Base-by-base conservation (phyloP, 1,284 basidiomycete genomes). In the Ceratobasidium sp. region DNA sequence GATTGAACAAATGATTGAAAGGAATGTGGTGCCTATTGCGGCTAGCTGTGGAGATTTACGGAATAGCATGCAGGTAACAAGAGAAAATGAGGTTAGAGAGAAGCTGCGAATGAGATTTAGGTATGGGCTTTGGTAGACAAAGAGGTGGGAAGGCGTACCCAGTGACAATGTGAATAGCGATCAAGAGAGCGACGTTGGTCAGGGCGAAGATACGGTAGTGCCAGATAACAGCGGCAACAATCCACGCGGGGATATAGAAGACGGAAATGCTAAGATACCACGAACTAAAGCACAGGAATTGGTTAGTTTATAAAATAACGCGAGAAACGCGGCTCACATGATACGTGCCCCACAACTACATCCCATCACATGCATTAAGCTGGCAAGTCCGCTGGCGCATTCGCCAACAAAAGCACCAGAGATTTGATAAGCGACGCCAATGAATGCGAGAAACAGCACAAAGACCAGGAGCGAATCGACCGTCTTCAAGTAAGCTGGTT, bases 281-380 rank as follows among this genome's bases (percentile, higher is more conserved):
- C 6, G 90, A 93, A 56, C 90, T 91, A 76, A 15, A 29, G 19
- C 17, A 37, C 13, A 17, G 7, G 43, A 17, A 15, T 29, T 19
- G 65, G 64, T 22, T 34, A 34, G 34, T 15, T 34, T 11, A 15
- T 13, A 8, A 19, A 11, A 22, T 6, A 59, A 25, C 22, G 7
- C 8, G 15, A 9, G 19, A 11, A 46, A 65, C 9, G 51, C 40
- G 15, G 80, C 88, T 29, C 80, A 89, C 89, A 90, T 79, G 70
- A 92, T 88, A 34, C 91, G 86, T 13, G 92, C 90, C 0, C 88
- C 88, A 79, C 92, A 90, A 2, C 88, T 82, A 40, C 93, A 86
- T 6, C 92, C 92, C 92, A 93, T 93, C 2, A 88, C 90, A 80
- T 90, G 90, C 84, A 93, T 88, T 80, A 92, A 90, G 7, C 88